Evolutionary conservation across 257 asterid genomes (phyloP), one percentile per base, ranked within the genome.

Genomic region (Solanum megistacrolobum): DNA sequence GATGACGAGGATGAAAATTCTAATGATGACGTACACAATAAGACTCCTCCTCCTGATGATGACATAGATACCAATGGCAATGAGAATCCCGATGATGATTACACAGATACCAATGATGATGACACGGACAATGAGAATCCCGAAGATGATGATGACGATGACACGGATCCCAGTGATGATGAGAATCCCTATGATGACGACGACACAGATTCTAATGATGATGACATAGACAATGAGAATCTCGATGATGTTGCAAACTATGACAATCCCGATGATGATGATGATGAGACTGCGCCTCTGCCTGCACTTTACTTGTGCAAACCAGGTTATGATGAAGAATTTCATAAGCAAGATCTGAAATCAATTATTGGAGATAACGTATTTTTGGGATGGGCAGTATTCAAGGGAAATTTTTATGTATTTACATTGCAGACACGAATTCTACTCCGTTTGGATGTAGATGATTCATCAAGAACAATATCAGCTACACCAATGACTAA

Each of bases 341-440:
- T 48, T 48, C 60, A 16, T 48, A 48, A 48, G 18, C 48, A 73
- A 34, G 82, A 73, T 4, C 7, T 34, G 8, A 3, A 20, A n/a
- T 62, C 31, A n/a, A 10, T 62, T 4, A n/a, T 62, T 9, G 71
- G 29, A 60, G 69, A 60, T 60, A 4, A 21, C 29, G 3, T 1
- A 1, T 60, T 60, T 60, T 21, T 1, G 6, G 31, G 1, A 62
- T 62, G 31, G 71, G 4, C 71, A 62, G 13, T 62, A 9, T 62
- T 62, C 31, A 62, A 62, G 0, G 31, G 71, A 62, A 2, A 62
- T 21, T 62, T 62, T 62, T 62, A 62, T 4, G 71, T n/a, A 23
- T 23, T 62, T 0, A 23, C 13, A 23, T 0, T 3, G 21, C 60
- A 16, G 23, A 52, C 60, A 52, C 0, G 9, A 0, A 16, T 52